phyloP scores from a whole-genome alignment of 116 monocot species.

The Thalassia testudinum region DNA sequence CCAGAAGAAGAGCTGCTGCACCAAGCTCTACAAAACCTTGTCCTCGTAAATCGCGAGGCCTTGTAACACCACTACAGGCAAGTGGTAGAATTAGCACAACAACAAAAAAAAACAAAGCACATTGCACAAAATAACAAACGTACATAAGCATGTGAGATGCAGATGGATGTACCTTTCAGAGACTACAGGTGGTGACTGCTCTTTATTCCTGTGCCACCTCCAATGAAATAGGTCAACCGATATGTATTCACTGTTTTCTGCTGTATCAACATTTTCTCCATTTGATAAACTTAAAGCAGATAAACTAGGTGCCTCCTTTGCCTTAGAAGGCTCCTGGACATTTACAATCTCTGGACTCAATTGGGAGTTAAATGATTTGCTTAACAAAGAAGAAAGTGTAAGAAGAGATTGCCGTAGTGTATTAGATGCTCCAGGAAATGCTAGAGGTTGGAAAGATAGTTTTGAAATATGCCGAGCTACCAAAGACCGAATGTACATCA shows the following conservation, averaged over 20 bases:
- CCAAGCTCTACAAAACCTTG: slow-evolving; percentile 69
- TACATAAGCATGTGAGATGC: neutral
- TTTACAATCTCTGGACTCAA: slow-evolving; percentile 39
- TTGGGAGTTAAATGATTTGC: slow-evolving; percentile 48
- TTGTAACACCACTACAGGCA: slow-evolving; percentile 22
- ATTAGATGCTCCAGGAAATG: slow-evolving; percentile 27
- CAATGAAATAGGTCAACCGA: slow-evolving; percentile 51
- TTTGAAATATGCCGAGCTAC: slow-evolving; percentile 80
- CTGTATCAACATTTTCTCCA: slow-evolving; percentile 23
- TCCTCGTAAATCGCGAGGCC: slow-evolving; percentile 24
- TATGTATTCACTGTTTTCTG: slow-evolving; percentile 38
- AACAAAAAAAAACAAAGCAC: neutral
- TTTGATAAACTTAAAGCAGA: slow-evolving; percentile 18
- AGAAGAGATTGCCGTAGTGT: slow-evolving; percentile 56
- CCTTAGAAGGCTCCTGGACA: slow-evolving; percentile 30
- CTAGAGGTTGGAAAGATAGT: slow-evolving; percentile 55
- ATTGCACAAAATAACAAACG: neutral
- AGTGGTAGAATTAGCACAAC: neutral
- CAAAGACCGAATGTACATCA: slow-evolving; percentile 79
- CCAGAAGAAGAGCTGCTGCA: slow-evolving; percentile 82
- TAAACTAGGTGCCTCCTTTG: slow-evolving; percentile 24
- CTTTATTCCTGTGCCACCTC: slow-evolving; percentile 49
- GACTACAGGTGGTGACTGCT: slow-evolving; percentile 15
- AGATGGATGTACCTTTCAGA: slow-evolving; percentile 32
- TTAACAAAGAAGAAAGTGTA: slow-evolving; percentile 53